Conservation (phyloP, 179 eudicot species). For the Actinidia chinensis region DNA sequence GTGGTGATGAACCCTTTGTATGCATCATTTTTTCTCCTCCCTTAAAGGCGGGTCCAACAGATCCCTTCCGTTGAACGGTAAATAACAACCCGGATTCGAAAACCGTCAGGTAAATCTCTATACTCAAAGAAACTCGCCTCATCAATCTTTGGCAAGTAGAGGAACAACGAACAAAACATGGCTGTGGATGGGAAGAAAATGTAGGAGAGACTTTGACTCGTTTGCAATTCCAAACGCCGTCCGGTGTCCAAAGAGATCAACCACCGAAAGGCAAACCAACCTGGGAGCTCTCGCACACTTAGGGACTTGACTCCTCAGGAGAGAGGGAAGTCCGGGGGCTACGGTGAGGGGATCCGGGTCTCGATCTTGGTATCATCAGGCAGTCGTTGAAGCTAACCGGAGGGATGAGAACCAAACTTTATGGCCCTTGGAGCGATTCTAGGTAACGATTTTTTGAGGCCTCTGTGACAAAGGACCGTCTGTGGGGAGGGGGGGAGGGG, state of each 20-base stretch:
- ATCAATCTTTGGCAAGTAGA: conserved; percentile 52
- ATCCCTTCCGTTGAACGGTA: conserved; percentile 49
- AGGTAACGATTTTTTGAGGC: conserved; percentile 40
- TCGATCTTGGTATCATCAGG: conserved; percentile 34
- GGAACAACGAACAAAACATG: conserved; percentile 42
- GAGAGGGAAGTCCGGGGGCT: conserved; percentile 30
- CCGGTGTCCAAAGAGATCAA: conserved; percentile 66
- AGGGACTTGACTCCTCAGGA: conserved; percentile 22
- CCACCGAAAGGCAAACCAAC: conserved; percentile 38
- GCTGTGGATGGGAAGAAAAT: conserved; percentile 58
- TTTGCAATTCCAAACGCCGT: conserved; percentile 52
- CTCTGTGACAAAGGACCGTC: conserved; percentile 24
- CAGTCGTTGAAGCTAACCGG: conserved; percentile 26
- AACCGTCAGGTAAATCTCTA: conserved; percentile 43
- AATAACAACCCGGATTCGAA: conserved; percentile 63
- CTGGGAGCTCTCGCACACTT: neutral
- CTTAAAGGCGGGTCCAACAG: conserved; percentile 59
- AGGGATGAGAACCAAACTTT: conserved; percentile 35
- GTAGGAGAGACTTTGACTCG: conserved; percentile 49
- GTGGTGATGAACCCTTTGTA: conserved; percentile 58
- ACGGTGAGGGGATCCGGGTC: conserved; percentile 33
- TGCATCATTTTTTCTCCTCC: conserved; percentile 56
- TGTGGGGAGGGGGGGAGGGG: no score
- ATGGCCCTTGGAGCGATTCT: conserved; percentile 32
- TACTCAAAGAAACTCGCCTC: conserved; percentile 39